Percentiles rank a stretch among this genome's conserved stretches.
Evolutionary conservation across 2,329 filamentous ascomycete genomes (phyloP).

Genomic region (Aspergillus thermomutatus): DNA sequence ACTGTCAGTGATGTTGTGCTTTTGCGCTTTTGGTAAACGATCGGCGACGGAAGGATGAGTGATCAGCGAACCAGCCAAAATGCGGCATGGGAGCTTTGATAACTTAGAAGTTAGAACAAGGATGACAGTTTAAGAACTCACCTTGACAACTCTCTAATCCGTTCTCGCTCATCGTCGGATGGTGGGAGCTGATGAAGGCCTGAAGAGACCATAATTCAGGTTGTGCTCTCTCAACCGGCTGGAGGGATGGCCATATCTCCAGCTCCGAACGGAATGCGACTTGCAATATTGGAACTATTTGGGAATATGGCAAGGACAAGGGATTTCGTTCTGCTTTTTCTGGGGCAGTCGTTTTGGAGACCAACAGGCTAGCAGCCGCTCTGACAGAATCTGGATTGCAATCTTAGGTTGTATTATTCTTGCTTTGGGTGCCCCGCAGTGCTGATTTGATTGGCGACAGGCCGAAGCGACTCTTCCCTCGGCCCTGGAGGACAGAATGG

Average conservation of each 20-base stretch:
- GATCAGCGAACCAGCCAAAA: background rate
- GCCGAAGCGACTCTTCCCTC: too few relatives aligned
- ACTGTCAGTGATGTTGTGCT: background rate
- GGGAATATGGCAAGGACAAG: too few relatives aligned
- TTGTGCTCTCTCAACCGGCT: background rate
- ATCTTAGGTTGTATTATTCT: too few relatives aligned
- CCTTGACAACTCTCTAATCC: conserved; percentile 16
- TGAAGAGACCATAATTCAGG: background rate
- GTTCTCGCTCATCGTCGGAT: conserved; percentile 12
- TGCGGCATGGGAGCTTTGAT: background rate
- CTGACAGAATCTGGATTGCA: too few relatives aligned
- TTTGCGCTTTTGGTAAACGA: background rate
- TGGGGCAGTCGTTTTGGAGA: too few relatives aligned
- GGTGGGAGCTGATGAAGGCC: background rate
- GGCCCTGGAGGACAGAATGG: too few relatives aligned
- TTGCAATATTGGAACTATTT: too few relatives aligned
- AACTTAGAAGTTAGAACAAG: background rate
- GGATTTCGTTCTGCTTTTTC: too few relatives aligned
- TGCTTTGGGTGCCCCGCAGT: too few relatives aligned
- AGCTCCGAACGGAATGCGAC: too few relatives aligned
- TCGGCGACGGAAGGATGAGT: background rate
- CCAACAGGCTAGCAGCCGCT: too few relatives aligned
- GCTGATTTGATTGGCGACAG: too few relatives aligned
- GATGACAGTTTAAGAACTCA: background rate
- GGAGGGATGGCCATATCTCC: background rate